Percentiles rank a stretch among this genome's conserved stretches.
Evolutionary conservation across 2,329 filamentous ascomycete genomes (phyloP).

Genomic region (Nectriaceae sp.): DNA sequence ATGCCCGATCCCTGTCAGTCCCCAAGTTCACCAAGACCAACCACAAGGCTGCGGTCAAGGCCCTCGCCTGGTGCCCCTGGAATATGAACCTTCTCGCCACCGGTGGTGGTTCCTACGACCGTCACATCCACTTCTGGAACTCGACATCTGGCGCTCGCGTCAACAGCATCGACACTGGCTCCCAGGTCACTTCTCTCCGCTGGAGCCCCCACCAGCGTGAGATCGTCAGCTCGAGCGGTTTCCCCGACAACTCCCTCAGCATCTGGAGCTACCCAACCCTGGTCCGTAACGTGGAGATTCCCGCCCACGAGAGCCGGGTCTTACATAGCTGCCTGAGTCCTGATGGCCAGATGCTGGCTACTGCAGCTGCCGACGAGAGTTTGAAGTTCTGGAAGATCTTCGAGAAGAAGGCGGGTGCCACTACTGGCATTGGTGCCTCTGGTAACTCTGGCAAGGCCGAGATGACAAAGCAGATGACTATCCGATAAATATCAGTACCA

Average conservation of each 20-base stretch:
- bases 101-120: constrained; percentile 93
- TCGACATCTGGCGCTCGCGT: constrained; percentile 94
- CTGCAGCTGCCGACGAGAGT: constrained; percentile 90
- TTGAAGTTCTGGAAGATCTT: constrained; percentile 99
- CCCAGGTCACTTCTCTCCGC: constrained; percentile 91
- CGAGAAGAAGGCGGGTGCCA: constrained; percentile 88
- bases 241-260: constrained; percentile 98
- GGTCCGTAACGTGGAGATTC: constrained; percentile 97
- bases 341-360: constrained; percentile 96
- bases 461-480: constrained; percentile 94
- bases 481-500: constrained; percentile 59
- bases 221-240: constrained; percentile 95
- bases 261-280: constrained; percentile 99
- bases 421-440: constrained; percentile 64
- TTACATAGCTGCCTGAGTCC: constrained; percentile 96
- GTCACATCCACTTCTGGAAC: constrained; percentile 99
- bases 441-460: constrained; percentile 77
- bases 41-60: constrained; percentile 98
- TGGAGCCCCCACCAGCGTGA: constrained; percentile 98
- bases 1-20: constrained; percentile 86
- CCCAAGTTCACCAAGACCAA: constrained; percentile 99
- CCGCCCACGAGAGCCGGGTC: constrained; percentile 93
- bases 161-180: constrained; percentile 98
- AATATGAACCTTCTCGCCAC: constrained; percentile 96
- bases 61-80: constrained; percentile 98